Base-by-base conservation (phyloP, 2,329 filamentous ascomycete genomes). In the Neurospora sp. region DNA sequence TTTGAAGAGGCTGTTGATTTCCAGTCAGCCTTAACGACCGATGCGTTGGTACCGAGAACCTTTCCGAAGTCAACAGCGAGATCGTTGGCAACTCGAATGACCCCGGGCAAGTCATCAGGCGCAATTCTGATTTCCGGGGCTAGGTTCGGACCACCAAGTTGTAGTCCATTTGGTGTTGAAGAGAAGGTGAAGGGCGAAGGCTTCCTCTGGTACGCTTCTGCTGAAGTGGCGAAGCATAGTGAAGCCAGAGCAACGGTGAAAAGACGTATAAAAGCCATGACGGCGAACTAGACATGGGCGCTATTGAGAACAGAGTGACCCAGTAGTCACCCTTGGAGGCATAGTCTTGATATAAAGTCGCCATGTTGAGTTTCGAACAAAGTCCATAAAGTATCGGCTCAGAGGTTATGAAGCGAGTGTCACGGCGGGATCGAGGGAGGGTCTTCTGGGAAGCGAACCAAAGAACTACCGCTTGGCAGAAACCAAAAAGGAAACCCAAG, bases 71-170 rank as follows among this genome's bases (percentile, higher is more conserved):
- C 75, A 38, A 68, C 66, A 3, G 74, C 75, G n/a, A 76, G 72
- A 67, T 76, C 74, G 43, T 71, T 72, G 58, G 75, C 74, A 38
- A 72, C 74, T 36, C 75, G 73, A 28, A 74, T 73, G 36, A 77
- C 75, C 19, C 75, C 76, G 2, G 74, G 72, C 13, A 71, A 70
- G 58, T 76, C 74, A 42, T 74, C 71, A 15, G 72, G 70, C 6
- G 73, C 71, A 15, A 77, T 74, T 28, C 72, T 36, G 66, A 77
- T 76, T 38, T 75, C 72, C 7, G 76, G 76, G n/a, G 73, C 73
- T 5, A 74, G 58, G n/a, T 69, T 69, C 11, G 73, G 68, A 1
- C 72, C 74, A 13, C 72, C 75, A 4, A 76, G 73, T 67, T 74
- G 72, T 11, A 72, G 70, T 2, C 74, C 74, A 19, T 38, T 71